phyloP scores from a whole-genome alignment of 176 grass and related monocot species.

The Avena eriantha region DNA sequence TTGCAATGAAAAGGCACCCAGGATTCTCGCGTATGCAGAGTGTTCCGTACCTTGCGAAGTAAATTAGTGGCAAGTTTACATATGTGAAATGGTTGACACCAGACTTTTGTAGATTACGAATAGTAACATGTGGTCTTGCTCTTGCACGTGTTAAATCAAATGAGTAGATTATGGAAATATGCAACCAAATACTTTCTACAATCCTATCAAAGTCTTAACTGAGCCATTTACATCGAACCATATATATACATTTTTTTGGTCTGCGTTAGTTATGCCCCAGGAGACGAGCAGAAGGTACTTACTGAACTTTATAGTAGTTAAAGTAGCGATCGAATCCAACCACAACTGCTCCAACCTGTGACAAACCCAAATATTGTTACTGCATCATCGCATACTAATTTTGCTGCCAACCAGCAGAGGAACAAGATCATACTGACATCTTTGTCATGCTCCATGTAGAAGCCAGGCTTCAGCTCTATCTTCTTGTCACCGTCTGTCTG shows the following conservation, averaged over 20 bases:
- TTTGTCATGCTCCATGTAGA: slow-evolving; percentile 97
- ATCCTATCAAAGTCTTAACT: background rate
- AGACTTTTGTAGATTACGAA: slow-evolving; percentile 1
- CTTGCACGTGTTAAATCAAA: background rate
- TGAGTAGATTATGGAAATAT: background rate
- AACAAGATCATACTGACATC: slow-evolving; percentile 59
- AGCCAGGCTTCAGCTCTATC: slow-evolving; percentile 95
- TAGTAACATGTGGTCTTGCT: background rate
- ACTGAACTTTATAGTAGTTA: slow-evolving; percentile 99
- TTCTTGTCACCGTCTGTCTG: slow-evolving; percentile 89
- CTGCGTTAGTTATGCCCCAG: too few species aligned
- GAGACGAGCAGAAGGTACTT: slow-evolving; percentile 40
- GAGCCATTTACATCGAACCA: background rate
- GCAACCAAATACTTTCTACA: background rate
- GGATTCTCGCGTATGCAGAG: slow-evolving; percentile 95
- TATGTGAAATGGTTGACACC: background rate
- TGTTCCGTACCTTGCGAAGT: slow-evolving; percentile 77
- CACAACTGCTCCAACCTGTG: slow-evolving; percentile 94
- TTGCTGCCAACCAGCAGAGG: slow-evolving; percentile 12
- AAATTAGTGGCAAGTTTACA: background rate
- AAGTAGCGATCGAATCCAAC: slow-evolving; percentile 98
- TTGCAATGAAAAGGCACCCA: slow-evolving; percentile 94
- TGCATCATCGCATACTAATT: background rate
- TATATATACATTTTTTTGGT: too few species aligned
- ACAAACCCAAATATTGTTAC: slow-evolving; percentile 34